Percentiles rank a stretch among this genome's conserved stretches.
phyloP scores from a whole-genome alignment of 2,329 filamentous ascomycete species.

The Alternaria sp. region DNA sequence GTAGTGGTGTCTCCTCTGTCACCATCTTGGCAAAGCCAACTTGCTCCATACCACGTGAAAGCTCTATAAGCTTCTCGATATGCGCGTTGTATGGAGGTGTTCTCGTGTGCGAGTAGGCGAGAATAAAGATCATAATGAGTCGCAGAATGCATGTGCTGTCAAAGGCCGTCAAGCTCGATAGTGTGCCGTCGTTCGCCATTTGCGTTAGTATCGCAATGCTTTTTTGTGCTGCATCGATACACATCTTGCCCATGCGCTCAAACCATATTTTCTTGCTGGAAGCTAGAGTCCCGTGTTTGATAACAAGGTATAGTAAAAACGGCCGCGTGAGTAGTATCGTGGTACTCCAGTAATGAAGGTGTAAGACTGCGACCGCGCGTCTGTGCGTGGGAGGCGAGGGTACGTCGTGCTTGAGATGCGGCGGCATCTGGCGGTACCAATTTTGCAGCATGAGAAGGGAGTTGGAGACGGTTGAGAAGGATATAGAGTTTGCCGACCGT shows the following conservation, averaged over 20 bases:
- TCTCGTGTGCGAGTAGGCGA: constrained; percentile 46
- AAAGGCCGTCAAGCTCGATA: constrained; percentile 48
- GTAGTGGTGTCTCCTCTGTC: constrained; percentile 44
- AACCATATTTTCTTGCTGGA: constrained; percentile 46
- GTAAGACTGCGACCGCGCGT: constrained; percentile 47
- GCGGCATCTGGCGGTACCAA: constrained; percentile 46
- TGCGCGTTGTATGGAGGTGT: constrained; percentile 37
- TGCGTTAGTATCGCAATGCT: constrained; percentile 40
- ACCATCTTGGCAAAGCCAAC: constrained; percentile 50
- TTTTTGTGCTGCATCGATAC: constrained; percentile 46
- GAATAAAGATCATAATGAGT: constrained; percentile 48
- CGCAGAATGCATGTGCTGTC: constrained; percentile 49
- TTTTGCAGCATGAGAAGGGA: constrained; percentile 45
- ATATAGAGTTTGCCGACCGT: constrained; percentile 41
- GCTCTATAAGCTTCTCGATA: constrained; percentile 37
- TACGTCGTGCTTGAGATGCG: constrained; percentile 44
- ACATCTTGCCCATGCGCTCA: constrained; percentile 46
- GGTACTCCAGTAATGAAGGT: constrained; percentile 49
- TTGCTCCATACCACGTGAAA: constrained; percentile 43
- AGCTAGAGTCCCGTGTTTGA: constrained; percentile 37
- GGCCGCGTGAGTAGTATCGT: constrained; percentile 48
- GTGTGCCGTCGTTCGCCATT: constrained; percentile 38
- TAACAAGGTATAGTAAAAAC: constrained; percentile 47
- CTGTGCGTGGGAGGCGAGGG: constrained; percentile 45
- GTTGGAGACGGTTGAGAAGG: constrained; percentile 47